Evolutionary conservation across 106 monocot genomes (phyloP), one percentile per base, ranked within the genome.

Genomic region (Posidonia australis): DNA sequence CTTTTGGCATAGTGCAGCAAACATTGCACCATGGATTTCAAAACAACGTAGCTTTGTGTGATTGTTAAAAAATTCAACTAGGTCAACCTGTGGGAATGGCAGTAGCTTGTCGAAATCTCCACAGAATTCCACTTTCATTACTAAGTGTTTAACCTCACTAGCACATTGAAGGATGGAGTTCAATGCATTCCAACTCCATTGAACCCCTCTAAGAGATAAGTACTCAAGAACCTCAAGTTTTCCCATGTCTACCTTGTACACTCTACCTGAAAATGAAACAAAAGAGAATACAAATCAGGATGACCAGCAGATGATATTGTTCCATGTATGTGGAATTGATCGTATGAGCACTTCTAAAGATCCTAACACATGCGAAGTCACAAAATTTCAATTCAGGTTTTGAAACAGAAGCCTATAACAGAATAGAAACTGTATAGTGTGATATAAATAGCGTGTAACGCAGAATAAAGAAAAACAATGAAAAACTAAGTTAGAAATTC

Each of bases 11-110:
- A 99, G 61, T 20, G 98, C 82, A 30, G 91, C 91, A 57, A 99
- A 99, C 91, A 99, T 81, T 19, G 98, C 91, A 0, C 98, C 98
- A 31, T 99, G 91, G 55, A 99, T 99, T 51, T 99, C 98, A 63
- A 99, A 91, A 28, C 67, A 76, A 10, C 52, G 64, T 5, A 99
- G 79, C 67, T 83, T 87, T 2, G 63, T 85, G 58, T 99, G 98
- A 32, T 64, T 75, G 52, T 89, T 86, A 66, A 94, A 94, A 69
- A 89, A 94, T 22, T 94, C 82, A 26, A 89, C 84, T 48, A 89
- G 64, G 62, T 81, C 91, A 56, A 91, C 69, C 57, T 83, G 85
- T 5, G 91, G 91, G 65, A 91, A 91, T 2, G 91, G 85, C 27
- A 78, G 72, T 17, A 98, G 78, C 12, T 72, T 70, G 65, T 90